A percentile compares a stretch with the other conserved stretches of the same genome.
These are phyloP conservation scores for Carex littledalei DNA, from an alignment of 176 grass and related monocot species.

Conservation along the genomic window DNA sequence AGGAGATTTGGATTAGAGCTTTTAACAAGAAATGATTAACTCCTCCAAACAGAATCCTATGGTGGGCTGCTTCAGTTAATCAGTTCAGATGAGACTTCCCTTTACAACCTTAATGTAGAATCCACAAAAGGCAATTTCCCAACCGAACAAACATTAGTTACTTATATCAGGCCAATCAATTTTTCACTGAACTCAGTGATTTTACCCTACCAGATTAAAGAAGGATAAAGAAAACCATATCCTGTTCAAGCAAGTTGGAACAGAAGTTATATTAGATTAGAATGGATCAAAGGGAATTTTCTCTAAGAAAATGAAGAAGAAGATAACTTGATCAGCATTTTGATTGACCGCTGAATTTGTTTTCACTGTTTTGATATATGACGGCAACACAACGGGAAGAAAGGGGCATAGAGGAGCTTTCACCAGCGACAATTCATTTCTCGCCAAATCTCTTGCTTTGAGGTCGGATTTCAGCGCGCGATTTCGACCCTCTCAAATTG, in stretches of 20 bases:
- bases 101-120: background rate
- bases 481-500: too few species aligned
- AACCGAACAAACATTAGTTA: background rate
- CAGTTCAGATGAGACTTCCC: background rate
- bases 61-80: background rate
- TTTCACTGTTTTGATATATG: too few species aligned
- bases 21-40: background rate
- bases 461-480: too few species aligned
- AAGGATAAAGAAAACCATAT: background rate
- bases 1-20: background rate
- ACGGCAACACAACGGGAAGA: too few species aligned
- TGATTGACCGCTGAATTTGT: too few species aligned
- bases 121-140: background rate
- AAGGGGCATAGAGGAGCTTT: too few species aligned
- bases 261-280: background rate
- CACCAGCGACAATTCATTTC: too few species aligned
- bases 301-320: too few species aligned
- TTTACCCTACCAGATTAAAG: background rate
- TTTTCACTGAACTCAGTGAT: background rate
- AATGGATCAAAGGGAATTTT: background rate
- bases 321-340: too few species aligned
- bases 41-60: background rate
- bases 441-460: too few species aligned
- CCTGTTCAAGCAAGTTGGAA: background rate
- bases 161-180: background rate